These are phyloP conservation scores for Apiotrichum veenhuisii DNA, from an alignment of 1,284 basidiomycete genomes.

Conservation along the genomic window DNA sequence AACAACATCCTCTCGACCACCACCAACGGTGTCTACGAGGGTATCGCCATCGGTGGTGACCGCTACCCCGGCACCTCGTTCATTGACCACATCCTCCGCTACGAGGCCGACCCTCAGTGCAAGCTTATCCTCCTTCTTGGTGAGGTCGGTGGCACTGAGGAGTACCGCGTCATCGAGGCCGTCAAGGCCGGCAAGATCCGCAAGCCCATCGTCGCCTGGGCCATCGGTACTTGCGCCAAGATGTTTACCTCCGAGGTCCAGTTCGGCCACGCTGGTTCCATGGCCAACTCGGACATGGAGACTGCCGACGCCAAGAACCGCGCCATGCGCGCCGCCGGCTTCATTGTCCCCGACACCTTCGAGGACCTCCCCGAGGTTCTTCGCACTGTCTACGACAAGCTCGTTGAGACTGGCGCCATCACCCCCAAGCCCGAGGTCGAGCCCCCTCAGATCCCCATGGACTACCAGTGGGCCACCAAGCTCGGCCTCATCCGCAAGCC, in stretches of 20 bases:
- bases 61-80: constrained; percentile 98
- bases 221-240: constrained; percentile 98
- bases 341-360: constrained; percentile 96
- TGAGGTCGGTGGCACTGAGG: constrained; percentile 97
- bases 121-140: constrained; percentile 98
- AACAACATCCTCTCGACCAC: constrained; percentile 98
- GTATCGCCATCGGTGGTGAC: constrained; percentile 99
- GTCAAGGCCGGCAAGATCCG: constrained; percentile 91
- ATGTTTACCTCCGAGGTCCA: constrained; percentile 99
- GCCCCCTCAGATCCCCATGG: constrained; percentile 96
- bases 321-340: constrained; percentile 91
- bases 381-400: constrained; percentile 76
- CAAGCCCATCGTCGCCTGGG: constrained; percentile 99
- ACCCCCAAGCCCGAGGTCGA: constrained; percentile 73
- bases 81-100: constrained; percentile 97
- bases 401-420: constrained; percentile 70
- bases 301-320: constrained; percentile 97
- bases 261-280: constrained; percentile 96
- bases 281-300: constrained; percentile 97
- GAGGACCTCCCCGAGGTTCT: constrained; percentile 87
- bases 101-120: constrained; percentile 95
- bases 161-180: constrained; percentile 98
- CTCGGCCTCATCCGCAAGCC: constrained; percentile 98
- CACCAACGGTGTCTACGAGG: constrained; percentile 99
- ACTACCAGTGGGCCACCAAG: constrained; percentile 99